phyloP scores from a whole-genome alignment of 2,329 filamentous ascomycete genomes.

The Cladosporium austrohemisphaericum region DNA sequence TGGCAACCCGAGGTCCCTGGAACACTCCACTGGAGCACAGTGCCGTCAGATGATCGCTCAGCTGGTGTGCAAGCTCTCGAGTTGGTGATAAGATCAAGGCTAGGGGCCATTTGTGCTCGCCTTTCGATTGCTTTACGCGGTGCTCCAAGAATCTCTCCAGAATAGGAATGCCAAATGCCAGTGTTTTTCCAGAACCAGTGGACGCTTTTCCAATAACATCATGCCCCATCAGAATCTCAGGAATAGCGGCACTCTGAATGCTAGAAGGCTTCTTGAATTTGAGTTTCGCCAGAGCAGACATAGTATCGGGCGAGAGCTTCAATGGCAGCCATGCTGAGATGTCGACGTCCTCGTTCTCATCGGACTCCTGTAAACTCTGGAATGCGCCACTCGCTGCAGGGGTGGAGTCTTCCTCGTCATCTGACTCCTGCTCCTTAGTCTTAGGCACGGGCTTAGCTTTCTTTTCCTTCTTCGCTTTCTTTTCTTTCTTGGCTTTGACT shows the following conservation, averaged over 20 bases:
- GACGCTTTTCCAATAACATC: constrained; percentile 95
- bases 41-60: constrained; percentile 74
- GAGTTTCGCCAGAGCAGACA: constrained; percentile 72
- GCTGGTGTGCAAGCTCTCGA: constrained; percentile 87
- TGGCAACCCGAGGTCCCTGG: constrained; percentile 62
- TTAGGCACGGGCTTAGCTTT: constrained; percentile 24
- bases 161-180: constrained; percentile 92
- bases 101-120: constrained; percentile 47
- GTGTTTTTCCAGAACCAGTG: constrained; percentile 92
- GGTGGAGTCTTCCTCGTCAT: neutral
- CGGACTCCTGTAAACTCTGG: constrained; percentile 46
- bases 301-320: constrained; percentile 65
- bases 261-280: constrained; percentile 76
- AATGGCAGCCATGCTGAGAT: constrained; percentile 76
- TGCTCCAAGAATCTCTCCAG: constrained; percentile 72
- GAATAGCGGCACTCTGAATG: constrained; percentile 78
- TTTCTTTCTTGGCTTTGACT: constrained; percentile 24
- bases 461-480: constrained; percentile 22
- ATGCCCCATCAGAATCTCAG: constrained; percentile 74
- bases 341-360: constrained; percentile 60
- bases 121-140: constrained; percentile 18
- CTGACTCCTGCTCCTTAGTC: constrained; percentile 12
- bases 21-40: constrained; percentile 67
- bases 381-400: constrained; percentile 46
- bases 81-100: constrained; percentile 88